Base-by-base conservation (phyloP, 2,329 filamentous ascomycete species). In the Verticillium klebahnii region DNA sequence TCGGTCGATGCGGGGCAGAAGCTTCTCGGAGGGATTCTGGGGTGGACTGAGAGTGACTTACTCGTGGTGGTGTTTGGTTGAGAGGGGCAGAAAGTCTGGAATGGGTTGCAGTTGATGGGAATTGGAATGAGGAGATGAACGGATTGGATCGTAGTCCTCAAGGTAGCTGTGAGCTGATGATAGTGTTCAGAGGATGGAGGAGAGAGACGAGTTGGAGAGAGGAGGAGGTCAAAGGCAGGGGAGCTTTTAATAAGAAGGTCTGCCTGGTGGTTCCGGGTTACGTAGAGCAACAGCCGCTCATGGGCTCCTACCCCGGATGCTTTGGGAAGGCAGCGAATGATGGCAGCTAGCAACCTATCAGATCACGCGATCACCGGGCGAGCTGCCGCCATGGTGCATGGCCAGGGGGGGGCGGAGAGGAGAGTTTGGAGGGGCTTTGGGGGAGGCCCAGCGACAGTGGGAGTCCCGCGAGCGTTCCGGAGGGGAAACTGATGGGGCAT, bases 311-410 rank as follows among this genome's bases (percentile, higher is more conserved):
- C 45, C 45, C 45, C 45, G 19, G 45, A 52, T 23, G 45, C 45
- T 52, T 52, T 52, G 45, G 19, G 45, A 23, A 19, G 45, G 45
- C 45, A 52, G 45, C 45, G 45, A 52, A 60, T 37, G 64, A 60
- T 31, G 57, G 57, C 59, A 64, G 52, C 61, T 63, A 60, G 29
- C 61, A 63, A 34, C 64, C 63, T 66, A 66, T 66, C 64, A 66
- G 55, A 62, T 65, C 61, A 65, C 61, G 63, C 61, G 60, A 66
- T 62, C 64, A 66, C 57, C 63, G 45, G 61, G 60, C 56, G 61
- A 60, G 37, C 64, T 61, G 57, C 56, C 64, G 57, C 31, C 40
- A 59, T 45, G 56, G 56, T 58, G 36, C 56, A 39, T 58, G 14
- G 37, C 36, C 64, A 62, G 63, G 59, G 55, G 59, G 60, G 56